Conservation (phyloP, 441 rosid species). For the Erysimum pusillum region DNA sequence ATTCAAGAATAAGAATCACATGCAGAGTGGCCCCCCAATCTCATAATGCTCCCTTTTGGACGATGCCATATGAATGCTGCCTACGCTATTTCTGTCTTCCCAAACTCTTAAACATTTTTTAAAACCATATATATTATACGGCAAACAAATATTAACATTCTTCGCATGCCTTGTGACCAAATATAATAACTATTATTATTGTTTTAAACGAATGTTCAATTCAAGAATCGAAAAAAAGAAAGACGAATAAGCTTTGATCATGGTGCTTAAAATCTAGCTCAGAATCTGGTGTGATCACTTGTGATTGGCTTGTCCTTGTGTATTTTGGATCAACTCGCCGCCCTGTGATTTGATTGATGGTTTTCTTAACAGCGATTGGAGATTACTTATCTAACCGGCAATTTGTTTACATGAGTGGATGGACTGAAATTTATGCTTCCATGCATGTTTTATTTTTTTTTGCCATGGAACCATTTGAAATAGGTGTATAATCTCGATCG, state of each 20-base stretch:
- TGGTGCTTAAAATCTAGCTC: background rate
- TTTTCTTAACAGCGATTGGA: background rate
- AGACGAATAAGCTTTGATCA: background rate
- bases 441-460: too few relatives aligned
- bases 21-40: conserved; percentile 36
- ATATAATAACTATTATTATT: background rate
- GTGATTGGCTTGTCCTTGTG: background rate
- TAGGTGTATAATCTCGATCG: too few relatives aligned
- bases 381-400: background rate
- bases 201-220: conserved; percentile 11
- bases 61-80: conserved; percentile 36
- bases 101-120: background rate
- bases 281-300: background rate
- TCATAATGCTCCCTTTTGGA: conserved; percentile 41
- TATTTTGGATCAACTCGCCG: background rate
- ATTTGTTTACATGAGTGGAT: background rate
- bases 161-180: background rate
- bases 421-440: too few relatives aligned
- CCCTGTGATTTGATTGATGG: conserved; percentile 1
- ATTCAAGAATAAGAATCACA: conserved; percentile 31
- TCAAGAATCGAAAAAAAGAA: background rate
- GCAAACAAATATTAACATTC: conserved; percentile 14
- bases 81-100: conserved; percentile 16
- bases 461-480: too few relatives aligned
- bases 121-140: background rate